Percentiles rank a stretch among this genome's conserved stretches.
These are phyloP conservation scores for Pleurotus sapidus DNA, from an alignment of 768 basidiomycete genomes.

Conservation along the genomic window DNA sequence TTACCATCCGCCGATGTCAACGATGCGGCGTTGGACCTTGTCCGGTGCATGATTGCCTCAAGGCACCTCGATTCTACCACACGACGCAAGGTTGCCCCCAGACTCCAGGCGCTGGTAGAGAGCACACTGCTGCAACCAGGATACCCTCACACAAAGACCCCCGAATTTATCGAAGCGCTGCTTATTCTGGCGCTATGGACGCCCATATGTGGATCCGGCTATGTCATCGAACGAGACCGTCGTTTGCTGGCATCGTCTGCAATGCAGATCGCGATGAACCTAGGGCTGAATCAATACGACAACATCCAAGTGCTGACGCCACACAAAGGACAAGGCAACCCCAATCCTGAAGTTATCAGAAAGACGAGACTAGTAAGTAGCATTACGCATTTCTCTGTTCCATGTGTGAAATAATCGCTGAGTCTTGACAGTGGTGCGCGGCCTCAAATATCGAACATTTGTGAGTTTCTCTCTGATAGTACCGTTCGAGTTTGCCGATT, in stretches of 20 bases:
- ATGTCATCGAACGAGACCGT: conserved; percentile 31
- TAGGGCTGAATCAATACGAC: conserved; percentile 24
- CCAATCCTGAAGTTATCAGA: background rate
- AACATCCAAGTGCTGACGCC: background rate
- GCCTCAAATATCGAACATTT: conserved; percentile 27
- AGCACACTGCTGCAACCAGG: conserved; percentile 34
- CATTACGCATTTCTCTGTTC: background rate
- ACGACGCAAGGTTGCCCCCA: conserved; percentile 32
- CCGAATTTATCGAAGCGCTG: conserved; percentile 37
- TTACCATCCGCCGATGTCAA: conserved; percentile 28
- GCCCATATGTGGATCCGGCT: conserved; percentile 28
- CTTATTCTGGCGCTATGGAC: conserved; percentile 43
- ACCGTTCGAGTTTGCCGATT: background rate
- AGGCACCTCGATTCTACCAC: conserved; percentile 36
- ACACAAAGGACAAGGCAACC: background rate
- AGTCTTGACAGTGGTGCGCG: background rate
- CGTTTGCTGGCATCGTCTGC: conserved; percentile 38
- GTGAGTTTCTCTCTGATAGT: conserved; percentile 17
- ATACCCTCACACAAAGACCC: conserved; percentile 36
- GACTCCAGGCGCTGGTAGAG: conserved; percentile 38
- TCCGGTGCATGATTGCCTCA: conserved; percentile 44
- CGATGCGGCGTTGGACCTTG: conserved; percentile 35
- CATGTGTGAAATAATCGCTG: background rate
- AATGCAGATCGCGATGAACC: conserved; percentile 44
- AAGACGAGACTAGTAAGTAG: background rate